Evolutionary conservation across 768 basidiomycete species (phyloP), one percentile per base, ranked within the genome.

Genomic region (Tricholoma sp.): DNA sequence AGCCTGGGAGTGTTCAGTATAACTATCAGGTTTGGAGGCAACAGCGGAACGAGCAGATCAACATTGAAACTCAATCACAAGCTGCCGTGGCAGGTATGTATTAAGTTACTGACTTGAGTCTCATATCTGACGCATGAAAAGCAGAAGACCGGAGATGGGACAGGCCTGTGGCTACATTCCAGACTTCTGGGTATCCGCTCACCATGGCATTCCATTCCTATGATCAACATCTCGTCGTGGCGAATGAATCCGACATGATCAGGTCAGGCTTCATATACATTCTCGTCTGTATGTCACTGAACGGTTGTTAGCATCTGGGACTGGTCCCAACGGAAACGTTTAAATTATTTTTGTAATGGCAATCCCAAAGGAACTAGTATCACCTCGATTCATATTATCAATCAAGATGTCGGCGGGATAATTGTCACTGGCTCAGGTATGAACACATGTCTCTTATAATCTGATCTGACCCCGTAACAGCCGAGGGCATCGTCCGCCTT

Each of bases 1-100:
- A 99, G 69, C 94, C 96, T 21, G 97, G 97, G 2, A 95, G 92
- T 62, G 75, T 89, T 31, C 85, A 89, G 61, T 98, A 95, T 66
- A 98, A 97, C 66, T 89, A 96, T 66, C 95, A 97, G 66, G 83
- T 94, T 0, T 98, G 95, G 95, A 79, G 95, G 60, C 89, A 95
- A 63, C 81, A 88, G 61, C 85, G 94, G 52, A 97, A 97, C 65
- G 94, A 98, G 62, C 79, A 84, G 56, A 82, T 94, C 50, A 76
- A 85, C 18, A 70, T 78, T 31, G 84, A 89, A 64, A 93, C 91
- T 4, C 74, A 80, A 55, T 71, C 79, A 12, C 88, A 94, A 64
- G 83, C 86, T 29, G 76, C 82, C n/a, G 70, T 80, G 49, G 91
- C 95, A 5, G 84, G 95, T 92, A 63, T 66, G 84, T 66, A 16